Evolutionary conservation across 2,329 filamentous ascomycete genomes (phyloP), one percentile per base, ranked within the genome.

Genomic region (Exutisphaerella laricina): DNA sequence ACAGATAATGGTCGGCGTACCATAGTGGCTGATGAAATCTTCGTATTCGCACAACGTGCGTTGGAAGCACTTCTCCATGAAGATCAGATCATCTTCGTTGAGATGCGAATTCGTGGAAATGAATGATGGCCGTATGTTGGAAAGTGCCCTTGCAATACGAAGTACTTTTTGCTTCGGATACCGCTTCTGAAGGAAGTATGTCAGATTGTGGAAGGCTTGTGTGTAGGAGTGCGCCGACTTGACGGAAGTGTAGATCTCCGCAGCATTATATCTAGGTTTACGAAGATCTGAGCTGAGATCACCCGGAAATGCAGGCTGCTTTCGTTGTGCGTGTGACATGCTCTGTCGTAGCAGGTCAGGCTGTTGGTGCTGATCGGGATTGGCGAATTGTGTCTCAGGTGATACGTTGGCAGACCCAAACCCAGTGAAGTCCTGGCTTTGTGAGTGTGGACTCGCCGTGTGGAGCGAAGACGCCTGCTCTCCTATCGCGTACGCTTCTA

Each of bases 61-160:
- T 66, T 98, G 92, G 61, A 97, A 88, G 58, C 86, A 94, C 67
- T 94, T 94, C 65, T 98, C 92, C 85, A 95, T 95, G 64, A 97
- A 96, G 16, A 98, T 82, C 20, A 97, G 72, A 64, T 98, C 92
- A 58, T 92, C 84, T 13, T 82, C 75, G 51, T 88, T 89, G 48
- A 97, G 71, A n/a, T 87, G 88, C 58, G 86, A 85, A 14, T 87
- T 94, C 49, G 88, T 94, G 8, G 88, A 83, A 50, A 97, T 90
- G 61, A 98, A 92, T 0, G 88, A 92, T 1, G 92, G 90, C 5
- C 92, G 83, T 55, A 96, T 94, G 32, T 85, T 88, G 5, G 87
- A 84, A 39, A 98, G 75, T 0, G 89, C 84, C 67, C 89, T 87
- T 46, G 88, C 88, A 53, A 96, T 94, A 45, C 83, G 80, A 17